phyloP scores from a whole-genome alignment of 2,329 filamentous ascomycete species.

The Chalaropsis ovoidea region DNA sequence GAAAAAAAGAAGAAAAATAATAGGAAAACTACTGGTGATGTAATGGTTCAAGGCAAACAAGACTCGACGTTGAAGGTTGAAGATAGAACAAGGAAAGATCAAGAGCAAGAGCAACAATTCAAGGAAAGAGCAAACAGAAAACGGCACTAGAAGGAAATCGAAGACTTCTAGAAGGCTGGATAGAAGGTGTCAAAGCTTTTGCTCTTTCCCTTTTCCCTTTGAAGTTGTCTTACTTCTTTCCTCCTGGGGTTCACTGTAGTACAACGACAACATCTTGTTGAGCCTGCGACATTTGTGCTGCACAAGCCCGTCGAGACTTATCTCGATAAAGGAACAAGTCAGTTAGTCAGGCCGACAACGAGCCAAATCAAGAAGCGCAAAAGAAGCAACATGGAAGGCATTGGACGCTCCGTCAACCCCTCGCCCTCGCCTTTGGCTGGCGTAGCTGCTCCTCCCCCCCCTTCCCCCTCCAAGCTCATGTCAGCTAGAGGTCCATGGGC shows the following conservation, averaged over 20 bases:
- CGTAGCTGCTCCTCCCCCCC: background rate
- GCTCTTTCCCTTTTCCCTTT: background rate
- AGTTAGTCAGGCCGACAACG: too few relatives aligned
- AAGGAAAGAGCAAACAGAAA: conserved; percentile 8
- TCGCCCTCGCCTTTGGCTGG: background rate
- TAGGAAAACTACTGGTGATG: too few relatives aligned
- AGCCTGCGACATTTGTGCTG: too few relatives aligned
- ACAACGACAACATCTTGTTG: too few relatives aligned
- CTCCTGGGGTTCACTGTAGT: too few relatives aligned
- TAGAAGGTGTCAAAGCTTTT: background rate
- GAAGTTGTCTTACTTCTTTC: too few relatives aligned
- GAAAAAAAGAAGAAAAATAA: background rate
- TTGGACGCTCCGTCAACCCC: background rate
- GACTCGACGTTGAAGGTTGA: too few relatives aligned
- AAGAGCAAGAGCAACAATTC: background rate
- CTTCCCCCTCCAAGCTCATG: background rate
- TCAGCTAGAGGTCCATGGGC: background rate
- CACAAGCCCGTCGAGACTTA: too few relatives aligned
- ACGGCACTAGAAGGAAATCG: background rate
- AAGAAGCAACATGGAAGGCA: background rate
- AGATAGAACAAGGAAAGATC: too few relatives aligned
- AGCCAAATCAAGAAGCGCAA: too few relatives aligned
- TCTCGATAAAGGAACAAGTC: too few relatives aligned
- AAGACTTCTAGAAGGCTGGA: conserved; percentile 15
- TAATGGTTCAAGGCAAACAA: too few relatives aligned